A percentile compares a stretch with the other conserved stretches of the same genome.
Evolutionary conservation across 2,329 filamentous ascomycete genomes (phyloP).

Genomic region (Thermomyces lanuginosus): DNA sequence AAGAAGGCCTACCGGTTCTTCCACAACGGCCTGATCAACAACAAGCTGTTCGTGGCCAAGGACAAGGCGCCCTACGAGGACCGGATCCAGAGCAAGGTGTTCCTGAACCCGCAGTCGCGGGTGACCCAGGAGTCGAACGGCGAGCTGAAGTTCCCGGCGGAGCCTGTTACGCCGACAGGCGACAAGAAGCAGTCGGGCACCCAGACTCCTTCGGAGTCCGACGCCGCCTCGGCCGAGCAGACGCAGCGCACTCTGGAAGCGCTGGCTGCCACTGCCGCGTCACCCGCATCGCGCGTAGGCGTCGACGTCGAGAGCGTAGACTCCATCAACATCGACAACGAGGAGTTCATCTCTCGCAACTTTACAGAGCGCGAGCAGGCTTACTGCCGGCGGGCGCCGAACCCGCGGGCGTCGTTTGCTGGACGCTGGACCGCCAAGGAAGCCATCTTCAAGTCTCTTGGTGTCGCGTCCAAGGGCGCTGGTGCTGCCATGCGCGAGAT

Average conservation of each 20-base stretch:
- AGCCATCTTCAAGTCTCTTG: conserved; percentile 92
- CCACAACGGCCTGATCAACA: conserved; percentile 97
- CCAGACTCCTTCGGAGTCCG: conserved; percentile 14
- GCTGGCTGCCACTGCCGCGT: conserved; percentile 48
- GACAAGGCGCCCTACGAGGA: conserved; percentile 77
- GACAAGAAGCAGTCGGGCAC: too few relatives aligned
- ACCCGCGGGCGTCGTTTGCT: conserved; percentile 77
- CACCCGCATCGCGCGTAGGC: conserved; percentile 61
- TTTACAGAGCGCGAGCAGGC: conserved; percentile 71
- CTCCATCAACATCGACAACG: conserved; percentile 80
- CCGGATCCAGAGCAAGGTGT: conserved; percentile 68
- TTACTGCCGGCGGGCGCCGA: conserved; percentile 69
- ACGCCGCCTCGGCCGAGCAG: conserved; percentile 37
- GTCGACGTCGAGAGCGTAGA: conserved; percentile 85
- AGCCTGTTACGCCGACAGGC: too few relatives aligned
- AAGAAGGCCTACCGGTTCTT: conserved; percentile 99
- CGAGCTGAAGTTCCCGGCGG: conserved; percentile 54
- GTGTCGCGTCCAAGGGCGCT: conserved; percentile 70
- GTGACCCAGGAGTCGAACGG: conserved; percentile 78
- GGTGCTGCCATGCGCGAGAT: conserved; percentile 88
- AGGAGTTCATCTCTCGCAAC: conserved; percentile 87
- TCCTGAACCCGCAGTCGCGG: conserved; percentile 85
- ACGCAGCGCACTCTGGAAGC: conserved; percentile 63
- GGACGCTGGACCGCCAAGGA: conserved; percentile 97
- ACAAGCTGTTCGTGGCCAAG: conserved; percentile 95